Conservation (phyloP, 1,284 basidiomycete genomes). For the Naganishia liquefaciens region DNA sequence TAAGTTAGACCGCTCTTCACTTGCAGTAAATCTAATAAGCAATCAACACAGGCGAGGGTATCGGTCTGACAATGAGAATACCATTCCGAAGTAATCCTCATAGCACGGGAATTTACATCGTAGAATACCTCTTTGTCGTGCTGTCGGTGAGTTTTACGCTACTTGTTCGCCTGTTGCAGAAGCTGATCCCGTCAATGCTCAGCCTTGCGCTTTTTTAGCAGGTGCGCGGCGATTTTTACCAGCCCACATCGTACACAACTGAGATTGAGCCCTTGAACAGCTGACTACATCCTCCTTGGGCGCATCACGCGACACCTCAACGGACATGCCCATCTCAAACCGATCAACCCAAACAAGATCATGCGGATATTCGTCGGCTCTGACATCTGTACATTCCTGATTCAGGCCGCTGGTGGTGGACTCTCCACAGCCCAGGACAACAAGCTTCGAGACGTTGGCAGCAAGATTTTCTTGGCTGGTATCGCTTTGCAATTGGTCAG, state of each 20-base stretch:
- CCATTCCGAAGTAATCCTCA: conserved; percentile 49
- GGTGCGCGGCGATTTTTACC: not conserved
- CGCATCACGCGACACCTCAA: conserved; percentile 61
- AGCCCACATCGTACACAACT: not conserved
- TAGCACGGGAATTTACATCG: conserved; percentile 59
- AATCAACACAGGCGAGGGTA: conserved; percentile 35
- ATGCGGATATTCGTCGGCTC: conserved; percentile 35
- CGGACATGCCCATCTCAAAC: conserved; percentile 59
- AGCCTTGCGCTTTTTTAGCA: conserved; percentile 75
- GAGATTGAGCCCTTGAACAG: conserved; percentile 34
- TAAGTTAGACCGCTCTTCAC: conserved; percentile 36
- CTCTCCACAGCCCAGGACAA: conserved; percentile 46
- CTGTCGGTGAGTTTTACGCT: conserved; percentile 58
- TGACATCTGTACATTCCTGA: conserved; percentile 63
- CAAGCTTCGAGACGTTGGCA: conserved; percentile 43
- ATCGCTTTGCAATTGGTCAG: conserved; percentile 65
- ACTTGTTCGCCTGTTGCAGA: not conserved
- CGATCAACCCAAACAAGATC: conserved; percentile 40
- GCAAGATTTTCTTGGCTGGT: conserved; percentile 65
- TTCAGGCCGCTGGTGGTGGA: conserved; percentile 60
- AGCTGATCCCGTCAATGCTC: conserved; percentile 7
- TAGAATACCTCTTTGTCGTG: conserved; percentile 65
- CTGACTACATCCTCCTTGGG: conserved; percentile 69
- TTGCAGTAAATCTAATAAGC: not conserved
- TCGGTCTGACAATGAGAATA: conserved; percentile 51